Evolutionary conservation across 371 early-diverging fungal genomes (phyloP).

Genomic region (Catenaria anguillulae): DNA sequence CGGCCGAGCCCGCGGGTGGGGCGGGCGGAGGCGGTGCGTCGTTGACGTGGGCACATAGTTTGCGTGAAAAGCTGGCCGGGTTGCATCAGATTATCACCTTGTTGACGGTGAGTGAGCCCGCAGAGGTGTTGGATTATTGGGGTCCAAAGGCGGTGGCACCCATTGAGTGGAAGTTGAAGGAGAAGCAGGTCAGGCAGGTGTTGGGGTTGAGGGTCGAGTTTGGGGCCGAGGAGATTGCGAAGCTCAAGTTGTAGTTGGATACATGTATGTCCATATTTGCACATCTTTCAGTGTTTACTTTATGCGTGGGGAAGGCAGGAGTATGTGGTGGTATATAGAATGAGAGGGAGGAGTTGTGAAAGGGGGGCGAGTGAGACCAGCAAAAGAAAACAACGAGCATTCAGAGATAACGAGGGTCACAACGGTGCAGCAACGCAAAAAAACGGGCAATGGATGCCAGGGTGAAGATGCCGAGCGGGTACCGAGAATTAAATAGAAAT

Average conservation of each 20-base stretch:
- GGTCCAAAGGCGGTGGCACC: neutral
- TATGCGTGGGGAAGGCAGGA: too few species aligned
- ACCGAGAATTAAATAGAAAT: too few species aligned
- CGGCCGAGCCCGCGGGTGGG: neutral
- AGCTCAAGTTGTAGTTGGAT: neutral
- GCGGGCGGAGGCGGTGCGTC: neutral
- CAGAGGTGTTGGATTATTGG: neutral
- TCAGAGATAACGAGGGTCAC: too few species aligned
- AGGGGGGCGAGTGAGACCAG: too few species aligned
- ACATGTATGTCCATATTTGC: too few species aligned
- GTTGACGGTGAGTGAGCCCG: neutral
- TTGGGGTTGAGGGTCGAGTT: neutral
- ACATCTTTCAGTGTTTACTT: too few species aligned
- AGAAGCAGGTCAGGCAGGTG: neutral
- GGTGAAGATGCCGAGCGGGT: too few species aligned
- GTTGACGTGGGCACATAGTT: neutral
- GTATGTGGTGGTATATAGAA: too few species aligned
- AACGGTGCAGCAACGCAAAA: too few species aligned
- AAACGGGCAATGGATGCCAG: too few species aligned
- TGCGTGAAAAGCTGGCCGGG: neutral
- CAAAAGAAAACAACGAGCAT: too few species aligned
- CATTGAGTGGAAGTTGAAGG: neutral
- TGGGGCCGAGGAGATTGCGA: neutral
- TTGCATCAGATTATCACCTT: neutral
- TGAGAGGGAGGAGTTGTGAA: too few species aligned